Evolutionary conservation across 2,329 filamentous ascomycete genomes (phyloP).

Genomic region (Exophiala dermatitidis): DNA sequence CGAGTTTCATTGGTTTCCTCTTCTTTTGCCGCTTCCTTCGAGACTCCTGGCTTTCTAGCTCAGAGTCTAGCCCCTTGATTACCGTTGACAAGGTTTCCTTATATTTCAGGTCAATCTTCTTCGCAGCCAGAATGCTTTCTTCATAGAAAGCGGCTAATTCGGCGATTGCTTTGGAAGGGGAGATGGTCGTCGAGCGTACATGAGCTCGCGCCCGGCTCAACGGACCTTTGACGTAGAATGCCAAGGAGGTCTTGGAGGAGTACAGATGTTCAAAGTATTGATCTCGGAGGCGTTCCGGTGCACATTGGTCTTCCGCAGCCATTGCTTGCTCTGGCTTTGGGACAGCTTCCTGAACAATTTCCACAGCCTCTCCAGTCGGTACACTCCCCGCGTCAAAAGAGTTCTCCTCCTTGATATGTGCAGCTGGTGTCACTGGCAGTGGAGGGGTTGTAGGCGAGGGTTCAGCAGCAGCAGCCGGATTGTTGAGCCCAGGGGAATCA

Average conservation of each 20-base stretch:
- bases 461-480: neutral
- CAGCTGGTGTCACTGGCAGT: constrained; percentile 1
- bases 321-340: neutral
- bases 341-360: neutral
- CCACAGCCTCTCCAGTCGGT: neutral
- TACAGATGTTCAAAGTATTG: constrained; percentile 27
- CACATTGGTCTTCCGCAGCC: constrained; percentile 5
- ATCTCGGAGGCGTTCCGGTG: constrained; percentile 18
- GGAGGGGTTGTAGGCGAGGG: neutral
- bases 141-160: constrained; percentile 37
- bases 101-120: constrained; percentile 44
- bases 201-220: constrained; percentile 40
- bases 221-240: constrained; percentile 47
- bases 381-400: constrained; percentile 3
- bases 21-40: constrained; percentile 28
- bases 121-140: constrained; percentile 38
- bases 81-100: constrained; percentile 38
- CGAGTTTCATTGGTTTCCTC: constrained; percentile 32
- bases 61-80: constrained; percentile 32
- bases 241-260: constrained; percentile 39
- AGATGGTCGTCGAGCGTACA: constrained; percentile 30
- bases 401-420: neutral
- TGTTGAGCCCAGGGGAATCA: neutral
- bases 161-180: constrained; percentile 23
- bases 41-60: constrained; percentile 28